A percentile compares a stretch with the other conserved stretches of the same genome.
phyloP scores from a whole-genome alignment of 495 filamentous ascomycete genomes.

The Glonium stellatum region DNA sequence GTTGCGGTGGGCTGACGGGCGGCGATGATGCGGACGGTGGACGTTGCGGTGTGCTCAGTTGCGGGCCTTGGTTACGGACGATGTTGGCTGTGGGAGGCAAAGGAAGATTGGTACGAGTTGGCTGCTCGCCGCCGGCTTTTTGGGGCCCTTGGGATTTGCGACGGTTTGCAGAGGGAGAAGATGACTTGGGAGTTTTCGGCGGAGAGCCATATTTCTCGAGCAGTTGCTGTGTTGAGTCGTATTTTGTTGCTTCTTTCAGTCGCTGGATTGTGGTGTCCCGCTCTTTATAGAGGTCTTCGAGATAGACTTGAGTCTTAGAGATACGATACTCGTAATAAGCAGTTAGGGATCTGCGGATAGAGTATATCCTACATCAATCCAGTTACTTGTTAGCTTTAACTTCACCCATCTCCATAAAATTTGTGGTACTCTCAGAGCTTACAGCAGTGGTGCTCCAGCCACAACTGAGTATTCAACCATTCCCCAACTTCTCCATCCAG shows the following conservation, averaged over 20 bases:
- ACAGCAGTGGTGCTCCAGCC: constrained; percentile 72
- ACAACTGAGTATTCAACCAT: constrained; percentile 67
- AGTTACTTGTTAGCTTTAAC: not conserved
- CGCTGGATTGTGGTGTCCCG: constrained; percentile 83
- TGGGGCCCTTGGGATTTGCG: constrained; percentile 32
- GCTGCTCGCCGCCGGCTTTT: constrained; percentile 23
- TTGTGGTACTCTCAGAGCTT: constrained; percentile 30
- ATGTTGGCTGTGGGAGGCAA: constrained; percentile 91
- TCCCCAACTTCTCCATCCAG: constrained; percentile 78
- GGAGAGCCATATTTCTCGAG: constrained; percentile 78
- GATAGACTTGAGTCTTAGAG: constrained; percentile 53
- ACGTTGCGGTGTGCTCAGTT: constrained; percentile 18
- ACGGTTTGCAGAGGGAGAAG: constrained; percentile 42
- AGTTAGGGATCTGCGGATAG: constrained; percentile 51
- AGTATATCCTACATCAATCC: constrained; percentile 52
- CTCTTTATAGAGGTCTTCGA: constrained; percentile 69
- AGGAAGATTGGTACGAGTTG: constrained; percentile 51
- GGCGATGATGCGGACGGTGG: constrained; percentile 11
- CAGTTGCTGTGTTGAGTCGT: constrained; percentile 86
- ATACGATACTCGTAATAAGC: constrained; percentile 79
- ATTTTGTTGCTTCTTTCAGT: constrained; percentile 88
- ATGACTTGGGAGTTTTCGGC: constrained; percentile 14
- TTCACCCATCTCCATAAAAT: not conserved
- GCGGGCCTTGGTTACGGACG: constrained; percentile 31
- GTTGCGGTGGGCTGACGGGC: constrained; percentile 5